Base-by-base conservation (phyloP, 257 asterid genomes). In the Solanum verrucosum region DNA sequence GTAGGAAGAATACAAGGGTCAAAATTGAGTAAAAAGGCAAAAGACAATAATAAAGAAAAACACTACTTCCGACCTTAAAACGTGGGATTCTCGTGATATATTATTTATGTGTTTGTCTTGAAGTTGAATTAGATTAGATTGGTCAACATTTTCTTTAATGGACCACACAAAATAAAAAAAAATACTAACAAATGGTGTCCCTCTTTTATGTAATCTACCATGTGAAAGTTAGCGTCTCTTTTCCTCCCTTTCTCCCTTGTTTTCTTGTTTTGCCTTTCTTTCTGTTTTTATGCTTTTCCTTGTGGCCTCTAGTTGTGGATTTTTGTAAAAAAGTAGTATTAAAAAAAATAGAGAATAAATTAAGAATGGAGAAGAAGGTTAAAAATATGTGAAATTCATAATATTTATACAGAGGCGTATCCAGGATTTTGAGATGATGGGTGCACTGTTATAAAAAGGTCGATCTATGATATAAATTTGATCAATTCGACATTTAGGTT, bases 51-150 rank as follows among this genome's bases (percentile, higher is more conserved):
- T 25, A 81, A 29, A 29, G 70, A 29, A 49, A 81, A 71, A 81
- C 59, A 44, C 29, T 49, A 49, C 6, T 82, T 82, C 70, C 44
- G 85, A 82, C 70, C 85, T 44, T 21, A 83, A 63, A 72, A 56
- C 88, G 77, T 77, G 84, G 85, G 52, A 56, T 4, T 75, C 86
- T 87, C 85, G 86, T 75, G 88, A 87, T 87, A 87, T 87, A 59
- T 87, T 42, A 73, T 74, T 87, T 37, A 85, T 63, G 38, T 63
- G 42, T 74, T 73, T 73, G 85, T 87, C 86, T 60, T 33, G 9
- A 9, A 10, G 46, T 52, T 56, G 70, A 75, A 87, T 60, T 40
- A 73, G 85, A 87, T 35, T 87, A 37, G 77, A 65, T 29, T 59
- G 86, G 86, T 87, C 86, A 87, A 87, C 20, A 44, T 52, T 56